Base-by-base conservation (phyloP, 2,329 filamentous ascomycete species). In the Hypoxylon sp. region DNA sequence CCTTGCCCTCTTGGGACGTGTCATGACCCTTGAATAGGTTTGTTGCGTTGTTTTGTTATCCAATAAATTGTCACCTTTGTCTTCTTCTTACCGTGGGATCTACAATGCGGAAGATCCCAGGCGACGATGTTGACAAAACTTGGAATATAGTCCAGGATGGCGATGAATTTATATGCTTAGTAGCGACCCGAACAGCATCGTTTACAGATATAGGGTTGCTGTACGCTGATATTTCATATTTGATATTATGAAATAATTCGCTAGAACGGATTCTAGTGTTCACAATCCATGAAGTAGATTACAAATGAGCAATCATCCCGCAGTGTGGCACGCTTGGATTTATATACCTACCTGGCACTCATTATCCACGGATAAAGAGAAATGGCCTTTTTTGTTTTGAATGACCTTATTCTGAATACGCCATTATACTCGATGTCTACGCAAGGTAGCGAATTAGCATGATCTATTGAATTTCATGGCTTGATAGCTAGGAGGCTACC, bases 151-250 rank as follows among this genome's bases (percentile, higher is more conserved):
- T 19, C 3, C 6, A 44, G 39, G n/a, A 44, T 37, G 35, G n/a
- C 33, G 33, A n/a, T 19, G 52, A 10, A 22, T 14, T 54, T 54
- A 54, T 54, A 42, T 54, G 14, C 10, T 31, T 29, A 13, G 9
- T 2, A 2, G n/a, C n/a, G 2, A 13, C 52, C 4, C 4, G 37
- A 55, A 44, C 37, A 55, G 29, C 26, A 11, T 14, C 2, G 31
- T 55, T 44, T 9, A n/a, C 8, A 6, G 35, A 17, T 13, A 19
- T 33, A 42, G 14, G 3, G 26, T n/a, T 44, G 22, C 31, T 24
- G 17, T 14, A 26, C 11, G 26, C 31, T 14, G 5, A 24, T 14
- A 14, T 37, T 3, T 53, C 22, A 22, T 39, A 11, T 52, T 24
- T 17, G 26, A n/a, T 13, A 4, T 17, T 6, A n/a, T 51, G 26